A percentile compares a stretch with the other conserved stretches of the same genome.
Evolutionary conservation across 108 stramenopile genomes (phyloP).

Genomic region (Pseudonitzschia delicatissima): DNA sequence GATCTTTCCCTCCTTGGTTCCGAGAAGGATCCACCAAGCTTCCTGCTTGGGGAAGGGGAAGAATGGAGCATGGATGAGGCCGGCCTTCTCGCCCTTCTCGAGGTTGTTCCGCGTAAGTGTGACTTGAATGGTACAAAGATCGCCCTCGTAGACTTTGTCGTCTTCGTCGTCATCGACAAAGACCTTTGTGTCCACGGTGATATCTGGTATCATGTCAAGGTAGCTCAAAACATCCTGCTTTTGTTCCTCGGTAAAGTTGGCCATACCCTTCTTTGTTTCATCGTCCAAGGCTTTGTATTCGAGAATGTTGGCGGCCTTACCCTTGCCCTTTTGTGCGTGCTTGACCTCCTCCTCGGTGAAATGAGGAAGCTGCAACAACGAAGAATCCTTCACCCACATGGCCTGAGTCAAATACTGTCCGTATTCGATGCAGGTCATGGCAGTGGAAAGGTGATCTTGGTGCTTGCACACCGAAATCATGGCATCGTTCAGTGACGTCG

Average conservation of each 20-base stretch:
- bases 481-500: slow-evolving; percentile 89
- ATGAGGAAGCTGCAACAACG: slow-evolving; percentile 90
- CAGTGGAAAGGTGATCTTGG: slow-evolving; percentile 82
- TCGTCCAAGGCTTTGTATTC: slow-evolving; percentile 76
- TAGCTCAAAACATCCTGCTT: slow-evolving; percentile 80
- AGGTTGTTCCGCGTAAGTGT: slow-evolving; percentile 90
- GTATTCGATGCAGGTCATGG: slow-evolving; percentile 87
- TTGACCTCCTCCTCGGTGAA: slow-evolving; percentile 79
- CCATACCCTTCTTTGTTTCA: slow-evolving; percentile 84
- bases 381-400: slow-evolving; percentile 85
- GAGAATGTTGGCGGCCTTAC: slow-evolving; percentile 42
- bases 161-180: slow-evolving; percentile 98
- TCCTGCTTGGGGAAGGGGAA: slow-evolving; percentile 91
- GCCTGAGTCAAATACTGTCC: slow-evolving; percentile 92
- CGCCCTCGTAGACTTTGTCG: slow-evolving; percentile 91
- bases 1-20: slow-evolving; percentile 89
- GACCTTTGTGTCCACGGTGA: slow-evolving; percentile 74
- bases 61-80: slow-evolving; percentile 88
- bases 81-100: slow-evolving; percentile 80
- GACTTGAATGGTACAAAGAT: slow-evolving; percentile 91
- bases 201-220: slow-evolving; percentile 80
- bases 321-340: slow-evolving; percentile 67
- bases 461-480: slow-evolving; percentile 94
- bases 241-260: slow-evolving; percentile 75
- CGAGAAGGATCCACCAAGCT: slow-evolving; percentile 95